Conservation (phyloP, 768 basidiomycete species). For the Trametes maxima region DNA sequence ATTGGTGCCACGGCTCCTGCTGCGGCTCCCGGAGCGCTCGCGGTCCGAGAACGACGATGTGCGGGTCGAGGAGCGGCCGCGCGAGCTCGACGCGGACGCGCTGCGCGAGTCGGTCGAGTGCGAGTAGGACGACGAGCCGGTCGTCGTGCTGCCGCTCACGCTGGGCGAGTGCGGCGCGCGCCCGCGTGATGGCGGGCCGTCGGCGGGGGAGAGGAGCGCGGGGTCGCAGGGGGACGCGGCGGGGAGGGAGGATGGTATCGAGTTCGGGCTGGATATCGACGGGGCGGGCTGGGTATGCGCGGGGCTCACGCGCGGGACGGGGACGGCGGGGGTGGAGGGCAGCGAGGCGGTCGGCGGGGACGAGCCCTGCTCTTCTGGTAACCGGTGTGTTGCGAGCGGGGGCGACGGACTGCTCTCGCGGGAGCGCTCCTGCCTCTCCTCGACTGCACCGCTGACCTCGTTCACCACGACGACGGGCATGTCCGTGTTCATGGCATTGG, state of each 20-base stretch:
- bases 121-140: conserved; percentile 34
- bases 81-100: conserved; percentile 33
- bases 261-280: conserved; percentile 23
- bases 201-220: conserved; percentile 29
- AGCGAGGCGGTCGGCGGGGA: conserved; percentile 12
- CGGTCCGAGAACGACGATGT: conserved; percentile 57
- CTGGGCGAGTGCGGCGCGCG: conserved; percentile 25
- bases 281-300: conserved; percentile 37
- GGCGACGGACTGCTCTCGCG: conserved; percentile 24
- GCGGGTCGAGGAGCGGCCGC: conserved; percentile 59
- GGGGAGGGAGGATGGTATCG: conserved; percentile 22
- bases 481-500: conserved; percentile 3
- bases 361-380: conserved; percentile 2
- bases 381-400: background rate
- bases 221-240: conserved; percentile 17
- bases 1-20: conserved; percentile 35
- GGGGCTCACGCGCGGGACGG: conserved; percentile 30
- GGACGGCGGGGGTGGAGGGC: conserved; percentile 25
- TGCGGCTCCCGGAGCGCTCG: conserved; percentile 45
- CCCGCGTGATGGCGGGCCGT: conserved; percentile 23
- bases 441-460: conserved; percentile 34
- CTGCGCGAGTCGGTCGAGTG: conserved; percentile 33
- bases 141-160: conserved; percentile 28
- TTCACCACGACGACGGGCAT: conserved; percentile 40
- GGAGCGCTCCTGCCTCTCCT: conserved; percentile 37